A percentile compares a stretch with the other conserved stretches of the same genome.
phyloP scores from a whole-genome alignment of 129 eudicot genomes.

The Arctium minus region DNA sequence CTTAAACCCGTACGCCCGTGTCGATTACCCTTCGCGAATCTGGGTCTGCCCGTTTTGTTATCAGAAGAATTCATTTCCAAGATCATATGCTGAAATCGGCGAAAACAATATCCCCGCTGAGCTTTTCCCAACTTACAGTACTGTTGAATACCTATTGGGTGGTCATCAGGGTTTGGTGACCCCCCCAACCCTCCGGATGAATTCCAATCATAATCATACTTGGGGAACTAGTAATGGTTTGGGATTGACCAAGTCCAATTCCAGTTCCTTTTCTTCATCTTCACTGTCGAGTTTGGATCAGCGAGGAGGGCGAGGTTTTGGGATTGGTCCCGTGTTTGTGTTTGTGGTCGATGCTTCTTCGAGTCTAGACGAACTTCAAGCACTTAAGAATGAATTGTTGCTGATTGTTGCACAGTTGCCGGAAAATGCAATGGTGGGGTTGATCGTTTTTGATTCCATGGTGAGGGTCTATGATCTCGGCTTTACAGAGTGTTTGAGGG shows the following conservation, averaged over 20 bases:
- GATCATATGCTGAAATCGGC: conserved; percentile 62
- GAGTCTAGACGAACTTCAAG: conserved; percentile 63
- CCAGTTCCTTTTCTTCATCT: conserved; percentile 32
- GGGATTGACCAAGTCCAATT: conserved; percentile 11
- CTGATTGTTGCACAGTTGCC: conserved; percentile 69
- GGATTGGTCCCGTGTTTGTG: conserved; percentile 73
- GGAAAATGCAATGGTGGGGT: conserved; percentile 76
- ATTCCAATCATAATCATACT: conserved; percentile 31
- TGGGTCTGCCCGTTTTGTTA: conserved; percentile 94
- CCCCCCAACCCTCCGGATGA: not conserved
- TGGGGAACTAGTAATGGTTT: conserved; percentile 41
- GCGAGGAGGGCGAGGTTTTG: conserved; percentile 30
- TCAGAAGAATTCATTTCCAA: conserved; percentile 65
- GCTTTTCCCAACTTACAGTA: conserved; percentile 87
- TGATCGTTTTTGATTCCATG: conserved; percentile 88
- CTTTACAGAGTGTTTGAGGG: conserved; percentile 62
- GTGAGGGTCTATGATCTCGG: conserved; percentile 89
- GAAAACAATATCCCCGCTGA: conserved; percentile 92
- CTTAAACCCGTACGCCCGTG: conserved; percentile 93
- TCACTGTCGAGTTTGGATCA: conserved; percentile 38
- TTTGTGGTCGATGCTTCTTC: conserved; percentile 82
- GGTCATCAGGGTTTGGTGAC: conserved; percentile 26
- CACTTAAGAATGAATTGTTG: conserved; percentile 75
- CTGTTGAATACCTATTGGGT: conserved; percentile 77
- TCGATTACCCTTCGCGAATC: conserved; percentile 68